Conservation (phyloP, 139 green algal genomes). For the Micractinium sp. region DNA sequence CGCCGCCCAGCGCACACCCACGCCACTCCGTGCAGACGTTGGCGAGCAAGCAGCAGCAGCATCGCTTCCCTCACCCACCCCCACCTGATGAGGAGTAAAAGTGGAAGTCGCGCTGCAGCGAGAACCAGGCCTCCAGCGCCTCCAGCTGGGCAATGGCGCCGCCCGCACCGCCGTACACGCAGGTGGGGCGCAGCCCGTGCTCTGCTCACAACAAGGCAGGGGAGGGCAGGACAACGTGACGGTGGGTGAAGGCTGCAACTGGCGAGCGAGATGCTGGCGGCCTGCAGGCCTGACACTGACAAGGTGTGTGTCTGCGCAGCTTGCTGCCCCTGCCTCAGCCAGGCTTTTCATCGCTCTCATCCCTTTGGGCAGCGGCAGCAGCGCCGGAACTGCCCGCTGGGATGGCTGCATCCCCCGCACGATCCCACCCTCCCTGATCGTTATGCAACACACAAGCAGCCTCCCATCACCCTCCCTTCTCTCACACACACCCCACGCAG, state of each 20-base stretch:
- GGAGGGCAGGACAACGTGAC: neutral
- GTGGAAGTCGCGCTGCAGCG: slow-evolving; percentile 70
- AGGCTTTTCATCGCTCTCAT: too few species aligned
- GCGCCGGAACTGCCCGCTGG: too few species aligned
- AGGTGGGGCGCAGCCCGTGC: slow-evolving; percentile 47
- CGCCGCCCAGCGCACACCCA: too few species aligned
- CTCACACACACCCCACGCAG: neutral
- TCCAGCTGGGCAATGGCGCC: slow-evolving; percentile 72
- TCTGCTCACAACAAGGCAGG: neutral
- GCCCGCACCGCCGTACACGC: slow-evolving; percentile 60
- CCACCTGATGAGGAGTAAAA: slow-evolving; percentile 72
- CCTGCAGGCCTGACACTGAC: too few species aligned
- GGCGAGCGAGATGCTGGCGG: neutral
- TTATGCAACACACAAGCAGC: too few species aligned
- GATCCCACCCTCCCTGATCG: too few species aligned
- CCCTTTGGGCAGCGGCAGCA: too few species aligned
- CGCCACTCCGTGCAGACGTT: too few species aligned
- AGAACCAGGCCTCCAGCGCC: slow-evolving; percentile 69
- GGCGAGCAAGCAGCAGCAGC: neutral
- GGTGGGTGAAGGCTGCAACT: neutral
- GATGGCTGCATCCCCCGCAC: too few species aligned
- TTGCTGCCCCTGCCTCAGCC: too few species aligned
- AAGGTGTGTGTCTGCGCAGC: too few species aligned
- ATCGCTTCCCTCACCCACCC: neutral
- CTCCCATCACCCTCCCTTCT: too few species aligned